Conservation (phyloP, 352 stramenopile genomes). For the Globisporangium sylvaticum region DNA sequence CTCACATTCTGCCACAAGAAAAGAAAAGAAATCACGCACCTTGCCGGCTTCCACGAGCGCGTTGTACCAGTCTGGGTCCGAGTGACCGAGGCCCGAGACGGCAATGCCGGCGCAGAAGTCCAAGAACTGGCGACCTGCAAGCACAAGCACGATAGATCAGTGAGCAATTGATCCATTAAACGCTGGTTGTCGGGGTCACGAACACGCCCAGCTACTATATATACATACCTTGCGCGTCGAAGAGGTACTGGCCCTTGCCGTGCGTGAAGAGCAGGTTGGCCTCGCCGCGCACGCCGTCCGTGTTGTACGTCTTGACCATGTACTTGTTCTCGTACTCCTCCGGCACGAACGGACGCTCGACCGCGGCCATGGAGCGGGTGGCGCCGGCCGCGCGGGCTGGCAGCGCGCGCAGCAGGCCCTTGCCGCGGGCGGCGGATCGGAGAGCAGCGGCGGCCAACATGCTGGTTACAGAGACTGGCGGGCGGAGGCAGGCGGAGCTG, state of each 20-base stretch:
- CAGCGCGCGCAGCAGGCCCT: constrained; percentile 8
- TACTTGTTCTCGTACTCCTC: constrained; percentile 80
- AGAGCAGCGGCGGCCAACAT: constrained; percentile 10
- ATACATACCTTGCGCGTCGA: constrained; percentile 75
- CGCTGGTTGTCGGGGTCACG: neutral
- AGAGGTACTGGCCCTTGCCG: constrained; percentile 91
- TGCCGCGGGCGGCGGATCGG: constrained; percentile 1
- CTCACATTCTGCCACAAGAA: neutral
- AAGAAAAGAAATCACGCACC: constrained; percentile 15
- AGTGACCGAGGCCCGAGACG: constrained; percentile 84
- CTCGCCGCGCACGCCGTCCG: constrained; percentile 64
- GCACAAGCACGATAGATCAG: neutral
- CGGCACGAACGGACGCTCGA: constrained; percentile 34
- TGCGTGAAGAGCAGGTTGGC: constrained; percentile 72
- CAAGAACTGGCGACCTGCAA: constrained; percentile 60
- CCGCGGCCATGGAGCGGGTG: constrained; percentile 26
- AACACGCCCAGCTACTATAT: neutral
- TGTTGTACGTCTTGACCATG: constrained; percentile 81
- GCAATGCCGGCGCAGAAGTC: constrained; percentile 96
- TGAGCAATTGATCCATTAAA: neutral
- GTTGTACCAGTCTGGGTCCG: constrained; percentile 83
- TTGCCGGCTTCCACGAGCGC: constrained; percentile 58
- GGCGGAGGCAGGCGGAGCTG: neutral
- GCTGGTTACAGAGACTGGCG: neutral
- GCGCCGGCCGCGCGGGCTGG: constrained; percentile 1